Evolutionary conservation across 805 yeast species (phyloP).

Genomic region (Monosporozyma aerobia): DNA sequence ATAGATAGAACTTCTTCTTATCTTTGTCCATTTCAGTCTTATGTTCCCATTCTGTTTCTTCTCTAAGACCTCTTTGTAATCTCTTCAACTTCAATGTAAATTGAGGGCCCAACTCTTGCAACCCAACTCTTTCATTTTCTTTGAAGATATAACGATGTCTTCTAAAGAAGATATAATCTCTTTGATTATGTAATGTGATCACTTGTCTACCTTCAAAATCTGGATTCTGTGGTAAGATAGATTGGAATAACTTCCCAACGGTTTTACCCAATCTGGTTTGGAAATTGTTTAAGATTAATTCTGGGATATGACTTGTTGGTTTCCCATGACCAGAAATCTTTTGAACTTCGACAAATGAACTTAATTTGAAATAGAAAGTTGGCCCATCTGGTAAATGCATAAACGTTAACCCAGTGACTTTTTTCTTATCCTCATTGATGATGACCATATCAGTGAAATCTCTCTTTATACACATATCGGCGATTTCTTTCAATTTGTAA

Average conservation of each 20-base stretch:
- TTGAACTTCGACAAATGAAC: conserved; percentile 68
- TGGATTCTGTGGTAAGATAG: conserved; percentile 86
- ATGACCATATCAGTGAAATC: conserved; percentile 83
- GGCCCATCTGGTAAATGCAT: conserved; percentile 95
- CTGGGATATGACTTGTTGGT: conserved; percentile 87
- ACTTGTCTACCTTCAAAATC: conserved; percentile 95
- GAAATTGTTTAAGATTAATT: conserved; percentile 84
- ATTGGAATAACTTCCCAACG: conserved; percentile 84
- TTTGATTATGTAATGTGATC: conserved; percentile 88
- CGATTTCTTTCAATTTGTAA: conserved; percentile 78
- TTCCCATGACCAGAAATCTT: conserved; percentile 81
- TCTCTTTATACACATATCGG: conserved; percentile 69
- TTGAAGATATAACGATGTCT: conserved; percentile 86
- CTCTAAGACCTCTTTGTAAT: conserved; percentile 82
- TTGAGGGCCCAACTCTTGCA: conserved; percentile 95
- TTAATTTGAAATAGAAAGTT: conserved; percentile 79
- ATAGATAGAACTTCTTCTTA: conserved; percentile 83
- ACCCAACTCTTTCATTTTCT: conserved; percentile 85
- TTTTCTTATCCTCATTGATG: conserved; percentile 88
- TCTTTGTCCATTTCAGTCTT: conserved; percentile 94
- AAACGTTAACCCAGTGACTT: conserved; percentile 84
- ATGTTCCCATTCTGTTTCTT: conserved; percentile 95
- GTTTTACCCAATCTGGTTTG: conserved; percentile 88
- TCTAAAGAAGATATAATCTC: conserved; percentile 92
- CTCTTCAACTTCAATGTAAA: conserved; percentile 84